phyloP scores from a whole-genome alignment of 306 rosid genomes.

The Dryas alaskensis region DNA sequence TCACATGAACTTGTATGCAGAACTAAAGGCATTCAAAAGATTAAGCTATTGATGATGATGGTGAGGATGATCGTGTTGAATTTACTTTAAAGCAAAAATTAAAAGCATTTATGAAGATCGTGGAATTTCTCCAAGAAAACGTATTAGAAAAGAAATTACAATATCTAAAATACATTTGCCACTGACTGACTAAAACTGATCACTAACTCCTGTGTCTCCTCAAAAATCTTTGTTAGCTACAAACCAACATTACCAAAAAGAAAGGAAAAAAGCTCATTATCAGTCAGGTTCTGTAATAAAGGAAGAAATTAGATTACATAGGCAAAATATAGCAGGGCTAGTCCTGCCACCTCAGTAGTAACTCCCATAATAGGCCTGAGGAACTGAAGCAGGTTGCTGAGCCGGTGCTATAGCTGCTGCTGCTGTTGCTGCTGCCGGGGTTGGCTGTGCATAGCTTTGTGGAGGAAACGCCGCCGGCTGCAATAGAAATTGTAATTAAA shows the following conservation, averaged over 20 bases:
- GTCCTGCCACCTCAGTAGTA: slow-evolving; percentile 51
- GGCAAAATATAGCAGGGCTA: slow-evolving; percentile 22
- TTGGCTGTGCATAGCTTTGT: slow-evolving; percentile 70
- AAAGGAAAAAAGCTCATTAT: not conserved
- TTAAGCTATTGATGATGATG: no score
- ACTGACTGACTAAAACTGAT: slow-evolving; percentile 10
- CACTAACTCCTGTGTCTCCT: slow-evolving; percentile 1
- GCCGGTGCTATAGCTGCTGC: slow-evolving; percentile 40
- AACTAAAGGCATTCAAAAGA: no score
- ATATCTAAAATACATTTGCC: slow-evolving; percentile 10
- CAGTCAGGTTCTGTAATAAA: not conserved
- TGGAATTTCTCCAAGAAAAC: not conserved
- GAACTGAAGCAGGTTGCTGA: slow-evolving; percentile 72
- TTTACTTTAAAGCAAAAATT: not conserved
- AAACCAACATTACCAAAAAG: slow-evolving; percentile 17
- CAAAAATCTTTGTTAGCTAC: slow-evolving; percentile 22
- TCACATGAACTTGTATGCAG: no score
- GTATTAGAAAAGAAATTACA: not conserved
- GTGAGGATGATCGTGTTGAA: not conserved
- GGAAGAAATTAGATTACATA: slow-evolving; percentile 26
- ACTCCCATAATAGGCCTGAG: slow-evolving; percentile 81
- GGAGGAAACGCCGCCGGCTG: slow-evolving; percentile 45
- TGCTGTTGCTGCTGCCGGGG: slow-evolving; percentile 41
- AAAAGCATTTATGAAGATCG: not conserved
- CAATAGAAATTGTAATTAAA: slow-evolving; percentile 35